These are phyloP conservation scores for Porcisia deanei DNA, from an alignment of 208 protist genomes.

Conservation along the genomic window DNA sequence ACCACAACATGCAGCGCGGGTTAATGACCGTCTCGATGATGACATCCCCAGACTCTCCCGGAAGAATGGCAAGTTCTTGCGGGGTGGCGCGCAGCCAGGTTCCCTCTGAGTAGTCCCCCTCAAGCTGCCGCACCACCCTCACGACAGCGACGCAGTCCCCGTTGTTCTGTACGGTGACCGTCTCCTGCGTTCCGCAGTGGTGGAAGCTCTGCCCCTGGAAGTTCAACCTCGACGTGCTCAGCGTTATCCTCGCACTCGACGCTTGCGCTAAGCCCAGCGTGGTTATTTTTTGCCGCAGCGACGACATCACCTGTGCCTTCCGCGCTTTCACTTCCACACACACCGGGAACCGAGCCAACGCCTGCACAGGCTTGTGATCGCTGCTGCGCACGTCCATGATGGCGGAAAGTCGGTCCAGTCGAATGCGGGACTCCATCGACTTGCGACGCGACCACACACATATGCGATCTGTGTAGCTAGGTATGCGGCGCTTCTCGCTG, in stretches of 20 bases:
- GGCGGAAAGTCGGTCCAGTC: constrained; percentile 43
- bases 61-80: constrained; percentile 60
- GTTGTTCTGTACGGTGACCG: constrained; percentile 61
- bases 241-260: constrained; percentile 43
- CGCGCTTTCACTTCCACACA: constrained; percentile 56
- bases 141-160: constrained; percentile 73
- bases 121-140: constrained; percentile 57
- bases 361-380: constrained; percentile 88
- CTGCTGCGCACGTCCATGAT: constrained; percentile 64
- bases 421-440: constrained; percentile 39
- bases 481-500: constrained; percentile 89
- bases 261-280: constrained; percentile 48
- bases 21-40: constrained; percentile 61
- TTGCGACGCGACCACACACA: constrained; percentile 60
- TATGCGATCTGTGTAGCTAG: constrained; percentile 91
- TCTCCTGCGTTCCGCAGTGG: constrained; percentile 36
- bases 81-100: constrained; percentile 79
- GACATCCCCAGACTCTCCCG: constrained; percentile 66
- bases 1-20: constrained; percentile 62
- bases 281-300: constrained; percentile 46
- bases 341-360: constrained; percentile 63
- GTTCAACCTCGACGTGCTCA: constrained; percentile 42
- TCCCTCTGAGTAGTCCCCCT: constrained; percentile 43
- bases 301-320: constrained; percentile 52
- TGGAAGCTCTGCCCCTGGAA: constrained; percentile 74